These are phyloP conservation scores for Blyttiomyces sp. DNA, from an alignment of 371 early-diverging fungal genomes.

Conservation along the genomic window DNA sequence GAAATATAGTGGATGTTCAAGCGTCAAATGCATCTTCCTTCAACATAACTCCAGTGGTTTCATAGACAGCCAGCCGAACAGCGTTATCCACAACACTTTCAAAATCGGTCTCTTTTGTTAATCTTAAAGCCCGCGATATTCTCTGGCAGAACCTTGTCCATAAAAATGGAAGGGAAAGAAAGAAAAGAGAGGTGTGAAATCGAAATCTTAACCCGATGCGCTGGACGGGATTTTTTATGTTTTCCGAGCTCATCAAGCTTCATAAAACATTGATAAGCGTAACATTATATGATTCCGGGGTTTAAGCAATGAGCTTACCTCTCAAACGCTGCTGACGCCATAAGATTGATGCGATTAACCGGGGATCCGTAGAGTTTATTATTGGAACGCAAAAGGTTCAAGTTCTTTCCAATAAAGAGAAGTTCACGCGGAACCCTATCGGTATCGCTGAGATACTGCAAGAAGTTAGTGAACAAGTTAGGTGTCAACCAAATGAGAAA, in stretches of 20 bases:
- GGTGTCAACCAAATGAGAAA: background rate
- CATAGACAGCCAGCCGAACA: conserved; percentile 58
- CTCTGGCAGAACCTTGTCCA: conserved; percentile 46
- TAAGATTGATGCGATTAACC: conserved; percentile 83
- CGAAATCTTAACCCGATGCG: conserved; percentile 16
- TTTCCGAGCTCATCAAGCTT: conserved; percentile 20
- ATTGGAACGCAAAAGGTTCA: conserved; percentile 65
- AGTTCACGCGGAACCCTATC: conserved; percentile 78
- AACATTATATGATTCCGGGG: no score
- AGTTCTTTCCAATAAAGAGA: conserved; percentile 85
- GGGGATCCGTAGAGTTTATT: conserved; percentile 83
- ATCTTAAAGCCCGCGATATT: conserved; percentile 32
- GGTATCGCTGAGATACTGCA: conserved; percentile 67
- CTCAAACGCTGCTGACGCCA: conserved; percentile 78
- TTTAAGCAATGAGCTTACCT: conserved; percentile 33
- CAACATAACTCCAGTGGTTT: conserved; percentile 64
- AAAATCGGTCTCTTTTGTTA: conserved; percentile 51
- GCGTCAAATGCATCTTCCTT: conserved; percentile 68
- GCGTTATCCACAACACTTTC: conserved; percentile 69
- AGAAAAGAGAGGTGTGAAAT: conserved; percentile 59
- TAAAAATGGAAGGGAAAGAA: conserved; percentile 61
- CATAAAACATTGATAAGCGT: background rate
- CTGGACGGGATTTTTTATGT: background rate
- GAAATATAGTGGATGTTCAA: no score
- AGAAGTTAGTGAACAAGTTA: background rate